phyloP scores from a whole-genome alignment of 176 grass and related monocot species.

The Phoenix dactylifera region DNA sequence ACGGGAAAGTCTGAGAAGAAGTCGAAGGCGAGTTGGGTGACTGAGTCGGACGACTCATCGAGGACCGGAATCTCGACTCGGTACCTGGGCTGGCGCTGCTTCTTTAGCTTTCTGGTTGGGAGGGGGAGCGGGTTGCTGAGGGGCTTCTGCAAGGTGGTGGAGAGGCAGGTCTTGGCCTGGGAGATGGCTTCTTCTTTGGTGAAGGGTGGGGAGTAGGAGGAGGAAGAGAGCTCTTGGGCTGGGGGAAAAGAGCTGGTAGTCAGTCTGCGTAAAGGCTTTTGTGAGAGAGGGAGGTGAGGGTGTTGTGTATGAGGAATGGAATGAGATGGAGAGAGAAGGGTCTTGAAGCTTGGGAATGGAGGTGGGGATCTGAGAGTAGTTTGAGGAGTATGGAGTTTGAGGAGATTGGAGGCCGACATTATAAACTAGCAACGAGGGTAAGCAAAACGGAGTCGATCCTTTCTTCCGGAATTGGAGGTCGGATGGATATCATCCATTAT shows the following conservation, averaged over 20 bases:
- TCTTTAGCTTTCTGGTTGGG: conserved; percentile 52
- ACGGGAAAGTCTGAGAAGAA: conserved; percentile 43
- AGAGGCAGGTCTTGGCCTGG: conserved; percentile 58
- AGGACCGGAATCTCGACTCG: conserved; percentile 80
- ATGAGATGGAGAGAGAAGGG: background rate
- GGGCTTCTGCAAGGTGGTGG: conserved; percentile 49
- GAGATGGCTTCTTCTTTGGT: conserved; percentile 72
- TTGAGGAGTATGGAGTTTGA: conserved; percentile 17
- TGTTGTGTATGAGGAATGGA: background rate
- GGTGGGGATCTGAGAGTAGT: background rate
- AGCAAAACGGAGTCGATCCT: too few species aligned
- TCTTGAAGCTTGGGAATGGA: conserved; percentile 3
- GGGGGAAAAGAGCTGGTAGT: too few species aligned
- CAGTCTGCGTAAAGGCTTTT: too few species aligned
- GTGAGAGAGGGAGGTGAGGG: conserved; percentile 3
- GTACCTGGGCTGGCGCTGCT: conserved; percentile 52
- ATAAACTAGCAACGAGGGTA: background rate
- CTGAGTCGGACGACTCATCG: conserved; percentile 61
- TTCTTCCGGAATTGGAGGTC: too few species aligned
- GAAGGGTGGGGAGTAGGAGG: conserved; percentile 24
- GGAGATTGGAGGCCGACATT: conserved; percentile 29
- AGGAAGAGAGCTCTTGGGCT: too few species aligned
- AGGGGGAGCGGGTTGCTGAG: conserved; percentile 37
- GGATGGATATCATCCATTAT: too few species aligned
- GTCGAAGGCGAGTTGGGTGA: conserved; percentile 49